Percentiles rank a stretch among this genome's conserved stretches.
Evolutionary conservation across 139 green algal species (phyloP).

Genomic region (Chlamydomonas applanata): DNA sequence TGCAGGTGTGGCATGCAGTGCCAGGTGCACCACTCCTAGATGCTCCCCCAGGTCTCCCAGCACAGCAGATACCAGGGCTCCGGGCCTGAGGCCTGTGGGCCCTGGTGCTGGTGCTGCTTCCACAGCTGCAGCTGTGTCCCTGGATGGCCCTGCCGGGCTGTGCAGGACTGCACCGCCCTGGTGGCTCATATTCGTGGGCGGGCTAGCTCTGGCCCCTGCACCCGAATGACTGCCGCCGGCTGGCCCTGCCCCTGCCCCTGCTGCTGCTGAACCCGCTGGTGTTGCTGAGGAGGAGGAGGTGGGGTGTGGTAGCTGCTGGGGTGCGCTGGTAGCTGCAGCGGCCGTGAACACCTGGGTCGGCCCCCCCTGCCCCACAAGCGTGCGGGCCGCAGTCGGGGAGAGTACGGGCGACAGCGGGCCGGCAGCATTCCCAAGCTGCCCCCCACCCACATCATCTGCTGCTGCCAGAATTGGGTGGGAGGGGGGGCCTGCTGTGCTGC

Average conservation of each 20-base stretch:
- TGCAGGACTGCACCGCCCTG: too few relatives aligned
- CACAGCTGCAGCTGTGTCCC: too few relatives aligned
- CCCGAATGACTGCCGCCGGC: neutral
- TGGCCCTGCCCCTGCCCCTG: neutral
- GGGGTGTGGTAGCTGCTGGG: too few relatives aligned
- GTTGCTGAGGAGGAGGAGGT: too few relatives aligned
- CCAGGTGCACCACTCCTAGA: slow-evolving; percentile 13
- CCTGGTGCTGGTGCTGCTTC: neutral
- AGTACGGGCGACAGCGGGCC: neutral
- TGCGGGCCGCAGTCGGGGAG: neutral
- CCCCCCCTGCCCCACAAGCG: neutral
- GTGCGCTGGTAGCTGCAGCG: too few relatives aligned
- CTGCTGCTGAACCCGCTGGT: neutral
- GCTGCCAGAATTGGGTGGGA: too few relatives aligned
- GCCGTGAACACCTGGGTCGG: neutral
- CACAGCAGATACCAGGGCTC: neutral
- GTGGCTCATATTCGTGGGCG: too few relatives aligned
- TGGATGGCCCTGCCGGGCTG: too few relatives aligned
- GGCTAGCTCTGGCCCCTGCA: neutral
- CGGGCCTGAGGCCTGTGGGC: neutral
- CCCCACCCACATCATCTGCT: too few relatives aligned
- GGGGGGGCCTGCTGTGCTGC: too few relatives aligned
- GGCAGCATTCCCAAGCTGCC: too few relatives aligned
- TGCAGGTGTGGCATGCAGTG: neutral
- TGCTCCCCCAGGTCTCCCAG: neutral